Base-by-base conservation (phyloP, 2,329 filamentous ascomycete species). In the Rachicladosporium sp. region DNA sequence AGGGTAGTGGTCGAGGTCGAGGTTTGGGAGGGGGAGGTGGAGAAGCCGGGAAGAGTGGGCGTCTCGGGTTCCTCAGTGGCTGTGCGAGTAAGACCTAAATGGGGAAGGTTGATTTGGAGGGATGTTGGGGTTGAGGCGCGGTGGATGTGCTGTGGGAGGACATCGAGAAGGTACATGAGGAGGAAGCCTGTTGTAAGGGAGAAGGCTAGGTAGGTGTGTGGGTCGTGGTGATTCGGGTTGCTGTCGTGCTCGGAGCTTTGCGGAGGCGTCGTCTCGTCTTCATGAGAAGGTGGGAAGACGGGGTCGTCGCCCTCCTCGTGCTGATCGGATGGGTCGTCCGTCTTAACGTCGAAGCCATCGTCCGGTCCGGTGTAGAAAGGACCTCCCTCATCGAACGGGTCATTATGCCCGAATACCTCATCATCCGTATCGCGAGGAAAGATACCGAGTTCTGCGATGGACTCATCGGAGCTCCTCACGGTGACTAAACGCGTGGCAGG, bases 141-240 rank as follows among this genome's bases (percentile, higher is more conserved):
- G 1, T 74, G 73, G 4, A 79, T 76, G 56, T 87, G 82, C 31
- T 78, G 76, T 6, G 87, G 86, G 6, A 93, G 64, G 37, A 84
- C 79, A 62, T 98, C 89, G 54, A 98, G 82, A 13, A 98, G 73
- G 57, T 94, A 96, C 91, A 98, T 98, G 48, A 95, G 73, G 42
- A 94, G 78, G 61, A 96, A 98, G 9, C 91, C 91, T 10, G 84
- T 67, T 40, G 93, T 77, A 37, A 98, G 68, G 2, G 88, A 85
- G 39, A 96, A 70, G 4, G 91, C 91, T 43, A 98, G 82, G 63
- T 84, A 91, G 69, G 59, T 87, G 74, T 67, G 77, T 2, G 76
- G 76, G n/a, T 71, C 67, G 37, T 65, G 58, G 11, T 65, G 55
- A 23, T 66, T 56, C 23, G 36, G 31, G 19, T 48, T 40, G 19